Base-by-base conservation (phyloP, 805 yeast genomes). In the Ogataea glucozyma region DNA sequence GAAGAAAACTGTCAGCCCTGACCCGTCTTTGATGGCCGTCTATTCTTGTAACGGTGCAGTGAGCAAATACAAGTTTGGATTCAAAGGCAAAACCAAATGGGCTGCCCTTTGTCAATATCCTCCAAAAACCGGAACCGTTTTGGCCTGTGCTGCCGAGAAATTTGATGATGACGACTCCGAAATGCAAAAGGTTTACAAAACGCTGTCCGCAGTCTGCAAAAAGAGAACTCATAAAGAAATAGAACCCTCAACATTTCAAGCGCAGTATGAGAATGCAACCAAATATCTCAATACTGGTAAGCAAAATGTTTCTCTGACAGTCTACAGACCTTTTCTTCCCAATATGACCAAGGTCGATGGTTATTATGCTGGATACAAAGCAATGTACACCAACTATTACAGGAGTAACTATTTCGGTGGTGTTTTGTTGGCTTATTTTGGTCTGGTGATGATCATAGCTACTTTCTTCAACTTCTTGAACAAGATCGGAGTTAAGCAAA, bases 371-470 rank as follows among this genome's bases (percentile, higher is more conserved):
- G 51, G 44, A 16, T 58, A 55, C 26, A 26, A 36, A 5, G 44
- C 47, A 3, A 53, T 46, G 29, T 58, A 58, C 33, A 34, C 36
- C 6, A 59, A 61, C 27, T 31, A 48, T n/a, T 70, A 66, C 41
- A 57, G 48, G 30, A 49, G 61, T 21, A 54, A 60, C 1, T 58
- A 51, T 52, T 63, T 62, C 54, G 69, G 72, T 4, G 65, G 60
- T 36, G 65, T 61, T 4, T 52, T 73, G 27, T 48, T 66, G 40
- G 56, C 59, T 6, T 74, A 63, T 52, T 36, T 75, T 66, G 60
- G 62, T n/a, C 16, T 65, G 2, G 61, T 73, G 0, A 54, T 74
- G 49, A 11, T 70, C 0, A 21, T 69, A n/a, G 65, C 69, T 22
- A 63, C 67, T 12, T n/a, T 56, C 5, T 49, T 50, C 52, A 68